Base-by-base conservation (phyloP, 148 eudicot genomes). In the Diospyros lotus region DNA sequence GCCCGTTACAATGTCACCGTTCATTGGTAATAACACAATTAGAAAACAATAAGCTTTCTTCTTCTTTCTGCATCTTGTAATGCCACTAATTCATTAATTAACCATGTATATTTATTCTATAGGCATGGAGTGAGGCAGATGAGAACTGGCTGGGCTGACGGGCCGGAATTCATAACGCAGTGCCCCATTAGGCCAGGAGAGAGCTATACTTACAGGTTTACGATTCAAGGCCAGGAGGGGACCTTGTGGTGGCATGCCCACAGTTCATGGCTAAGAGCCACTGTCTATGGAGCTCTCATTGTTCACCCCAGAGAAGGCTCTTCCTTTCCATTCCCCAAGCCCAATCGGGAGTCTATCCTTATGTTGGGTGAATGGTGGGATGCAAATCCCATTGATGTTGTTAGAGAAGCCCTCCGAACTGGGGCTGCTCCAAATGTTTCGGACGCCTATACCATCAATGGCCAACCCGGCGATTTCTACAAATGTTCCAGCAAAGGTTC, bases 1-100 rank as follows among this genome's bases (percentile, higher is more conserved):
- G 97, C 86, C 12, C 91, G 82, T 80, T 90, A 84, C 84, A 86
- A 91, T 75, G 85, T 84, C 78, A 87, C 93, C 75, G 80, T 94
- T 67, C 98, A 94, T 80, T 94, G 98, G 98, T 94, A 93, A 74
- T 28, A 40, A 9, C 41, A 9, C 12, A 9, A 9, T 5, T 14
- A 55, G 59, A 55, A 55, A 55, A 55, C 12, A 10, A 9, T 6
- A 10, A 55, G 14, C 9, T 55, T 13, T 2, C 15, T 2, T 55
- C 59, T 55, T 13, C 15, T 10, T 55, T 10, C 11, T 55, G 59
- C 59, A 55, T 55, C 59, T 55, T 10, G 3, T 55, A 10, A 6
- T 55, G 59, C 28, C 28, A 8, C 52, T 48, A 48, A 55, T 10
- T 55, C 59, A 55, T 2, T 5, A 14, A 6, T 14, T 9, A 6